Evolutionary conservation across 148 eudicot genomes (phyloP).

Genomic region (Arbutus unedo): DNA sequence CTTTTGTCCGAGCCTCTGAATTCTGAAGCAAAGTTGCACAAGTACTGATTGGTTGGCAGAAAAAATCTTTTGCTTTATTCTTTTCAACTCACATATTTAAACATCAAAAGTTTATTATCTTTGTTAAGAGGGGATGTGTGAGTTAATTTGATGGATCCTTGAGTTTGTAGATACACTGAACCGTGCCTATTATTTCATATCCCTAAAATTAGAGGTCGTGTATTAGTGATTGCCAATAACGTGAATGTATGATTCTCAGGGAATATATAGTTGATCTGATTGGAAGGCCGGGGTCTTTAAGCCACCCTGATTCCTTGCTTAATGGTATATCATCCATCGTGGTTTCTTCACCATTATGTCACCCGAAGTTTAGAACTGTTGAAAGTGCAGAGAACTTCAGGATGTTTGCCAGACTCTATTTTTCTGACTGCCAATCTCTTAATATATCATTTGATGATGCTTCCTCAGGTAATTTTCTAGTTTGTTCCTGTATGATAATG

Average conservation of each 20-base stretch:
- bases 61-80: neutral
- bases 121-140: neutral
- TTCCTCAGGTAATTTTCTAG: slow-evolving; percentile 14
- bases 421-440: slow-evolving; percentile 23
- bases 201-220: neutral
- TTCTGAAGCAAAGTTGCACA: neutral
- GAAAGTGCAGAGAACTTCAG: slow-evolving; percentile 16
- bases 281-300: slow-evolving; percentile 27
- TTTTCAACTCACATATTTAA: neutral
- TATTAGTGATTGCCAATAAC: neutral
- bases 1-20: neutral
- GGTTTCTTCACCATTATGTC: slow-evolving; percentile 30
- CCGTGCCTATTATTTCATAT: neutral
- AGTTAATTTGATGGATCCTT: neutral
- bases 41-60: neutral
- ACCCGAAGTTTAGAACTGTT: slow-evolving; percentile 20
- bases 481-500: neutral
- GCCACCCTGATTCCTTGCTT: slow-evolving; percentile 24
- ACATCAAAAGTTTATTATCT: neutral
- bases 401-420: slow-evolving; percentile 19
- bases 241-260: slow-evolving; percentile 17
- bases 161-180: neutral
- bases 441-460: slow-evolving; percentile 20
- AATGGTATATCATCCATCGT: slow-evolving; percentile 25
- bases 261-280: slow-evolving; percentile 30